phyloP scores from a whole-genome alignment of 2,329 filamentous ascomycete genomes.

The Trichoderma atroviride region DNA sequence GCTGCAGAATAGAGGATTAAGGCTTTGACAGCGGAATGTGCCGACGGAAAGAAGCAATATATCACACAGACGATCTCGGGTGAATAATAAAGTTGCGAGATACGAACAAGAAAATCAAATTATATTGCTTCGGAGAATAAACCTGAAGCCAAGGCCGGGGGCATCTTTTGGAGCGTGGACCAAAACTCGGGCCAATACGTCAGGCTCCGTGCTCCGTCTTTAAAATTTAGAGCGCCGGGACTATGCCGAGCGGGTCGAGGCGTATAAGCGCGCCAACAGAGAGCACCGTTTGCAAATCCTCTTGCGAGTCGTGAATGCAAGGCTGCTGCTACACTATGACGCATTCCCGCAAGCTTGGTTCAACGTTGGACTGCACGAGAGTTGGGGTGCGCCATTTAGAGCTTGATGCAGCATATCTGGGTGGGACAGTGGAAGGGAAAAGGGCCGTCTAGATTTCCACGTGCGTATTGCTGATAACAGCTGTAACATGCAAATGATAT shows the following conservation, averaged over 20 bases:
- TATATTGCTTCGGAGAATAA: constrained; percentile 17
- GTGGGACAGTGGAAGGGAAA: neutral
- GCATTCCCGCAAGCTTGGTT: neutral
- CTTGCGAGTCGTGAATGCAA: neutral
- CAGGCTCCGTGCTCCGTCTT: constrained; percentile 3
- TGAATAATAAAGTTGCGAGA: neutral
- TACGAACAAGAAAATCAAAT: neutral
- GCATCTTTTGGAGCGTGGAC: constrained; percentile 7
- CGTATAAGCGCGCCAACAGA: constrained; percentile 27
- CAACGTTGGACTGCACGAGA: neutral
- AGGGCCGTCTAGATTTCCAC: neutral
- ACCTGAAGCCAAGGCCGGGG: constrained; percentile 13
- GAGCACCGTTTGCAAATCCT: neutral
- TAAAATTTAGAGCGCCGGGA: neutral
- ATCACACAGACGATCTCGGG: neutral
- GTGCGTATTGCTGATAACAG: neutral
- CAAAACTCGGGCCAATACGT: constrained; percentile 26
- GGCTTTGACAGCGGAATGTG: neutral
- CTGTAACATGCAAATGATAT: neutral
- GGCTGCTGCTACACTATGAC: constrained; percentile 1
- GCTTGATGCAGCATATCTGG: neutral
- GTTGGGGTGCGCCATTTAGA: constrained; percentile 16
- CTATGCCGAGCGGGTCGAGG: constrained; percentile 14
- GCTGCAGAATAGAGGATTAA: constrained; percentile 29
- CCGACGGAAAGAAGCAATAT: neutral